A percentile compares a stretch with the other conserved stretches of the same genome.
Evolutionary conservation across 345 rosid species (phyloP).

Genomic region (Salix arbutifolia): DNA sequence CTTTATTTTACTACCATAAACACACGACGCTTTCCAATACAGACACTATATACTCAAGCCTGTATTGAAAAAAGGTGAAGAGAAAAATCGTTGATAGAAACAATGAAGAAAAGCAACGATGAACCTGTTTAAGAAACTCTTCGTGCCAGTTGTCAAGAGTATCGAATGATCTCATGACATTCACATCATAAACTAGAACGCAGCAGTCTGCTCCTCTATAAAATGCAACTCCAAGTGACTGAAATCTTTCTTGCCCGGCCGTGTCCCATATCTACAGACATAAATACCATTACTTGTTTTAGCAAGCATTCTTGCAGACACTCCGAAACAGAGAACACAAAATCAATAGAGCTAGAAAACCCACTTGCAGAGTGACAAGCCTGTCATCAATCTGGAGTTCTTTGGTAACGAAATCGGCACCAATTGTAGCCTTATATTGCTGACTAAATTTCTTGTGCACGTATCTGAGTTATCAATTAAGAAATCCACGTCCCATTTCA

Average conservation of each 20-base stretch:
- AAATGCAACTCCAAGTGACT: conserved; percentile 95
- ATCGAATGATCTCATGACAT: conserved; percentile 81
- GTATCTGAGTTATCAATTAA: conserved; percentile 24
- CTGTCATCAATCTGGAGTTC: conserved; percentile 89
- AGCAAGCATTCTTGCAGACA: not conserved
- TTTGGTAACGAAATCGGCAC: conserved; percentile 98
- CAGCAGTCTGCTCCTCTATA: conserved; percentile 98
- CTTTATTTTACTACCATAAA: not conserved
- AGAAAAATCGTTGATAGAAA: not conserved
- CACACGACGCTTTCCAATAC: not conserved
- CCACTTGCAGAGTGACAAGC: conserved; percentile 89
- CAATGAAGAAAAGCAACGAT: not conserved
- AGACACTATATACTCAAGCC: not conserved
- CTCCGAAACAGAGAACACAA: not conserved
- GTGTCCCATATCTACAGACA: conserved; percentile 90
- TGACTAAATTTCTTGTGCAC: conserved; percentile 92
- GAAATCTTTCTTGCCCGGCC: conserved; percentile 95
- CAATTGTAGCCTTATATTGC: conserved; percentile 96
- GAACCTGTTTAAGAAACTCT: conserved; percentile 96
- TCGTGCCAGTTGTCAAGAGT: conserved; percentile 94
- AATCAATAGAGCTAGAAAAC: conserved; percentile 6
- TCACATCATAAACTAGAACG: conserved; percentile 87
- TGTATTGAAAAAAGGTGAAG: not conserved
- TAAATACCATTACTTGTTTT: not conserved
- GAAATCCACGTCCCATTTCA: conserved; percentile 3